Evolutionary conservation across 352 stramenopile genomes (phyloP).

Genomic region (Globisporangium spiculum): DNA sequence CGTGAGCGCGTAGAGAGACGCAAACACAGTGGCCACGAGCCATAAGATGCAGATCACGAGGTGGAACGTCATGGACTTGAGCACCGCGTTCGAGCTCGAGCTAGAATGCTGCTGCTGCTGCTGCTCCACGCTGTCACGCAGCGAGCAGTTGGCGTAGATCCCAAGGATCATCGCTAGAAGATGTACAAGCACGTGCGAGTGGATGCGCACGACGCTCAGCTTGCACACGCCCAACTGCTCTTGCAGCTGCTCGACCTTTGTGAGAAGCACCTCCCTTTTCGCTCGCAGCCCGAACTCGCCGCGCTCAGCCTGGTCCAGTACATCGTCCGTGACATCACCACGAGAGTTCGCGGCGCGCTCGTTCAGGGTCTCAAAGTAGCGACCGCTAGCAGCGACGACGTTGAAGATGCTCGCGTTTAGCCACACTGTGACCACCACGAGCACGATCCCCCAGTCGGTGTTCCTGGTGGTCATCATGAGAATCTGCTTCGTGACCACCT

Average conservation of each 20-base stretch:
- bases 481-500: conserved; percentile 25
- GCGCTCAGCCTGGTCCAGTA: conserved; percentile 54
- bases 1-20: conserved; percentile 32
- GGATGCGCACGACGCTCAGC: conserved; percentile 49
- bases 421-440: conserved; percentile 42
- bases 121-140: conserved; percentile 15
- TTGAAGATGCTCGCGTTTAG: conserved; percentile 39
- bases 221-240: conserved; percentile 53
- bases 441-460: conserved; percentile 37
- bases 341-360: conserved; percentile 33
- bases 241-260: conserved; percentile 55
- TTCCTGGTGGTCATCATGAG: conserved; percentile 29
- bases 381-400: conserved; percentile 28
- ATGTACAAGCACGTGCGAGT: conserved; percentile 43
- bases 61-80: conserved; percentile 36
- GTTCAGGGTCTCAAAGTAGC: conserved; percentile 36
- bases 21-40: conserved; percentile 34
- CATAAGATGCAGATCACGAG: conserved; percentile 46
- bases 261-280: conserved; percentile 51
- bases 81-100: conserved; percentile 16
- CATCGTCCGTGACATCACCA: conserved; percentile 40
- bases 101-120: conserved; percentile 14
- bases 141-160: conserved; percentile 34
- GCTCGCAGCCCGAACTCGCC: conserved; percentile 69
- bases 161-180: conserved; percentile 34